Evolutionary conservation across 2,329 filamentous ascomycete genomes (phyloP), one percentile per base, ranked within the genome.

Genomic region (Fusarium sp.): DNA sequence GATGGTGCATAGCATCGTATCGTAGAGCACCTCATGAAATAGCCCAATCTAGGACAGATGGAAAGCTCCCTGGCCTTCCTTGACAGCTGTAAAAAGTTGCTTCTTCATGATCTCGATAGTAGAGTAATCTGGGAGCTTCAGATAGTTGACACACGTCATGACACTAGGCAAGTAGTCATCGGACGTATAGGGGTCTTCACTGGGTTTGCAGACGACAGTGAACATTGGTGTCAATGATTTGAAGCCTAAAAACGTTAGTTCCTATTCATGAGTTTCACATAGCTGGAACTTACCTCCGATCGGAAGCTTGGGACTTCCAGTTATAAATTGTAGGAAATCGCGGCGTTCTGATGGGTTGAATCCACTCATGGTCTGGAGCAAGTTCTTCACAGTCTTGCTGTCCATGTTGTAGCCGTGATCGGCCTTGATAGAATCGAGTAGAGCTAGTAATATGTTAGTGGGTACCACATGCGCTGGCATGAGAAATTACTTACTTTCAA

Each of bases 91-190:
- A 70, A 88, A 89, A 56, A 99, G 85, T 79, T 93, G 93, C 78
- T 91, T 88, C 76, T 87, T 90, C 81, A 99, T 89, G 53, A 91
- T 86, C 3, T 93, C 88, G 67, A 97, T 83, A 72, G 84, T 89
- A 71, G 90, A 95, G 81, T 99, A 99, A 80, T 99, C 93, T 21
- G 96, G 96, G 77, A 99, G 87, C 82, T 99, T 99, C 75, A 99
- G 89, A 79, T 99, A 99, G 81, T 99, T 99, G 81, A 97, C 96
- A 79, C 97, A 99, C 13, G 97, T 99, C 97, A 99, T 99, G 79
- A 99, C 97, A 78, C 94, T 98, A 14, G 97, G 96, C n/a, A 99
- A 87, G 76, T 98, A 99, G 82, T 99, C 96, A 77, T 99, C 96
- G 7, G 95, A 95, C 6, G 91, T 91, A 79, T 94, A 96, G 3